These are phyloP conservation scores for Pseudozyma pruni DNA, from an alignment of 1,284 basidiomycete species.

Conservation along the genomic window DNA sequence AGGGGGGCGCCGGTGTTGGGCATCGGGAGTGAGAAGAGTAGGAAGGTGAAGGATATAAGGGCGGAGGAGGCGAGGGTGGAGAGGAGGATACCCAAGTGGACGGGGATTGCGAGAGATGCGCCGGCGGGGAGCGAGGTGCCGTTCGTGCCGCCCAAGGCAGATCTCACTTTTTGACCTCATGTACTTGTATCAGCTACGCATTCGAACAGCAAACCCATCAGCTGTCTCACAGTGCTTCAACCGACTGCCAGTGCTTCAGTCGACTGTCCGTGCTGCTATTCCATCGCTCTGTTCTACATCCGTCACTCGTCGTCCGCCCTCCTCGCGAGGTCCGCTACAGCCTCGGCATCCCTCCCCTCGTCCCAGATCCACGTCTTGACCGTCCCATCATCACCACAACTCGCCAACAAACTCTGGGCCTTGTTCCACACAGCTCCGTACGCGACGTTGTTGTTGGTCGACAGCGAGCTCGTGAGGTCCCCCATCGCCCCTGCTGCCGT, in stretches of 20 bases:
- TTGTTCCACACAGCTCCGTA: conserved; percentile 70
- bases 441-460: conserved; percentile 62
- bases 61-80: conserved; percentile 7
- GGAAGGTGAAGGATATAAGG: conserved; percentile 42
- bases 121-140: conserved; percentile 31
- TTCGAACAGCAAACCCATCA: neutral
- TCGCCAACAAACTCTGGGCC: conserved; percentile 67
- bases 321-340: conserved; percentile 27
- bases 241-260: too few species aligned
- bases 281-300: conserved; percentile 3
- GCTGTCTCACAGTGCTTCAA: too few species aligned
- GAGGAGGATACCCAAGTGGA: conserved; percentile 56
- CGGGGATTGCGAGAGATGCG: conserved; percentile 38
- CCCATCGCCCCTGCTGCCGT: conserved; percentile 1
- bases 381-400: conserved; percentile 70
- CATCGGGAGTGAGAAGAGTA: conserved; percentile 57
- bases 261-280: too few species aligned
- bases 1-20: conserved; percentile 62
- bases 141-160: conserved; percentile 21
- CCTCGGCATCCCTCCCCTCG: conserved; percentile 40
- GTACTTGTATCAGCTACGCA: neutral
- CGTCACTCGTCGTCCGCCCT: conserved; percentile 18
- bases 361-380: conserved; percentile 69
- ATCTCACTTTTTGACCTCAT: conserved; percentile 31
- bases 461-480: conserved; percentile 24